These are phyloP conservation scores for Abelmoschus esculentus DNA, from an alignment of 345 rosid species.

Conservation along the genomic window DNA sequence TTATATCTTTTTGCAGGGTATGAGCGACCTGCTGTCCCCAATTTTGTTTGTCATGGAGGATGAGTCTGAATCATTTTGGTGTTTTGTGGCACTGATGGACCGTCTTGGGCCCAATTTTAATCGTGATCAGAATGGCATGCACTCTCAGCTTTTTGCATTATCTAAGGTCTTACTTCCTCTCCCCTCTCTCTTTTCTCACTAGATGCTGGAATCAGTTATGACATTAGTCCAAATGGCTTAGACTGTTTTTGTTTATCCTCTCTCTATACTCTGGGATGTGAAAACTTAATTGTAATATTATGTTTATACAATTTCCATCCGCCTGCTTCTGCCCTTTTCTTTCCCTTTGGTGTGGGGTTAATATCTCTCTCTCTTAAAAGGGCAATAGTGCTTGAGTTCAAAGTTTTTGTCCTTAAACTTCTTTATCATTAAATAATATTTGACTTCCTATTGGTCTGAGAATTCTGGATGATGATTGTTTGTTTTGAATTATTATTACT, in stretches of 20 bases:
- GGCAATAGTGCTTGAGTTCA: no score
- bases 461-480: no score
- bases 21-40: constrained; percentile 94
- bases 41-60: constrained; percentile 80
- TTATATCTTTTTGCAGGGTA: constrained; percentile 49
- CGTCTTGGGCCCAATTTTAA: constrained; percentile 97
- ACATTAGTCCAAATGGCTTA: not conserved
- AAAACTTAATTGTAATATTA: not conserved
- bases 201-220: not conserved
- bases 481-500: no score
- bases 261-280: not conserved
- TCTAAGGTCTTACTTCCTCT: constrained; percentile 53
- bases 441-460: no score
- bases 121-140: constrained; percentile 98
- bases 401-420: no score
- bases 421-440: no score
- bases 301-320: not conserved
- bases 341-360: not conserved
- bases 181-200: not conserved
- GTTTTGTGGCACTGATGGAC: constrained; percentile 91
- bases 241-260: not conserved
- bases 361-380: not conserved
- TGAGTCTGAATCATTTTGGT: constrained; percentile 95
- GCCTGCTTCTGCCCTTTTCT: not conserved
- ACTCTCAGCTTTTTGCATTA: constrained; percentile 89